Evolutionary conservation across 768 basidiomycete genomes (phyloP).

Genomic region (Rhodosporidiobolus odoratus): DNA sequence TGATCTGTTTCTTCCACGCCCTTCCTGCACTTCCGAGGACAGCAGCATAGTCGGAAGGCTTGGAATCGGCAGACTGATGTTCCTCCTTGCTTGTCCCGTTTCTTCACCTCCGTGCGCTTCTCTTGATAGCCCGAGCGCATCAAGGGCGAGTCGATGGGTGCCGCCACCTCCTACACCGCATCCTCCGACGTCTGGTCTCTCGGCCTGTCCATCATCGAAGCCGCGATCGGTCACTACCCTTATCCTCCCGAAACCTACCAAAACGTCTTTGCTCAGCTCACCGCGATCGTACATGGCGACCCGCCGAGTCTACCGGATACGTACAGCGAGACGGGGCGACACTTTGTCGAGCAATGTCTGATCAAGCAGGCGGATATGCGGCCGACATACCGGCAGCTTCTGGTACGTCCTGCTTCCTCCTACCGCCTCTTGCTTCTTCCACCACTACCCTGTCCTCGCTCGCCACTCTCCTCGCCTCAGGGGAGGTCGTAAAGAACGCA

Average conservation of each 20-base stretch:
- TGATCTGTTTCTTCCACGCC: conserved; percentile 12
- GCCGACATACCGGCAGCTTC: conserved; percentile 74
- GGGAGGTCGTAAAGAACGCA: no score
- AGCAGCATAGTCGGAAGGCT: no score
- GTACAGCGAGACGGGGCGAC: conserved; percentile 64
- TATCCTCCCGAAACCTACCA: conserved; percentile 96
- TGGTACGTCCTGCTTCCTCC: conserved; percentile 51
- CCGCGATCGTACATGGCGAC: conserved; percentile 93
- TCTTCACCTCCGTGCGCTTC: no score
- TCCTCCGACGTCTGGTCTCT: conserved; percentile 98
- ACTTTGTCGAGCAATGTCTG: conserved; percentile 77
- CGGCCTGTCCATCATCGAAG: conserved; percentile 87
- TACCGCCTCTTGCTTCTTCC: background rate
- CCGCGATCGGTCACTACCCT: conserved; percentile 79
- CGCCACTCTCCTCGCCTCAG: no score
- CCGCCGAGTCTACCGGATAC: conserved; percentile 75
- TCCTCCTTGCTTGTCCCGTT: no score
- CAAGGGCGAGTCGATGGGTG: conserved; percentile 82
- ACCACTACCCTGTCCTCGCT: background rate
- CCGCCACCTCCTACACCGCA: conserved; percentile 84
- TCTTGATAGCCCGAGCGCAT: conserved; percentile 79
- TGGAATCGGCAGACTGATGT: no score
- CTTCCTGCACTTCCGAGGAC: background rate
- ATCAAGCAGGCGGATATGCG: conserved; percentile 71
- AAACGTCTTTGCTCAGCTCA: conserved; percentile 92